A percentile compares a stretch with the other conserved stretches of the same genome.
Conservation (phyloP, 805 yeast genomes). For the Suhomyces pyralidae region DNA sequence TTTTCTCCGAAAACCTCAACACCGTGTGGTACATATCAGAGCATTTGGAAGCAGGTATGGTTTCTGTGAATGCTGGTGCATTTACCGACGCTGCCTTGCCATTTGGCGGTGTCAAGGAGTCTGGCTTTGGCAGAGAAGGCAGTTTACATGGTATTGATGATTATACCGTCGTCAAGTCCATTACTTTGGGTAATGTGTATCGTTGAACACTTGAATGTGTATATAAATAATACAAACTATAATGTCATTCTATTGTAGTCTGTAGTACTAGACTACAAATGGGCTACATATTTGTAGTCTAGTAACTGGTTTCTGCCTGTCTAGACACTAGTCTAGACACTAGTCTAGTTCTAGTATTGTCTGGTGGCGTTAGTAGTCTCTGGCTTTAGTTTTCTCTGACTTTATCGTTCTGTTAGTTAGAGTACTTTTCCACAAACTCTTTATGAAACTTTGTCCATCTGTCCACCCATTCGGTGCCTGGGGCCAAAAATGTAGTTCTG, state of each 20-base stretch:
- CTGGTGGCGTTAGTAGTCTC: too few relatives aligned
- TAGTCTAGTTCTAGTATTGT: too few relatives aligned
- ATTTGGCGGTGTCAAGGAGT: constrained; percentile 60
- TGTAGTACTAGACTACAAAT: too few relatives aligned
- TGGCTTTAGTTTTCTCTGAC: not conserved
- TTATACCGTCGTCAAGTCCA: constrained; percentile 51
- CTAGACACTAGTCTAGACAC: too few relatives aligned
- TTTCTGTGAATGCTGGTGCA: constrained; percentile 56
- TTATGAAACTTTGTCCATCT: constrained; percentile 78
- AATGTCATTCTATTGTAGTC: too few relatives aligned
- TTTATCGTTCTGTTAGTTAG: not conserved
- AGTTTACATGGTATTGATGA: constrained; percentile 61
- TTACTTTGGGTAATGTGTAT: constrained; percentile 47
- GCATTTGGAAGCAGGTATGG: constrained; percentile 63
- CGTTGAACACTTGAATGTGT: not conserved
- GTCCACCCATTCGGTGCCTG: constrained; percentile 86
- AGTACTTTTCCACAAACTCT: constrained; percentile 60
- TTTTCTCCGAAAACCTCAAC: constrained; percentile 51
- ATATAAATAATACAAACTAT: too few relatives aligned
- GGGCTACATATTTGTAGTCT: too few relatives aligned
- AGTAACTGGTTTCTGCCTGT: too few relatives aligned
- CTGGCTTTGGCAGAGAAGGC: constrained; percentile 73
- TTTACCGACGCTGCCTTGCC: constrained; percentile 58
- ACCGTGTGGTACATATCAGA: constrained; percentile 53
- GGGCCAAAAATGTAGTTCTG: constrained; percentile 95